phyloP scores from a whole-genome alignment of 2,329 filamentous ascomycete genomes.

The Fonsecaea pedrosoi region DNA sequence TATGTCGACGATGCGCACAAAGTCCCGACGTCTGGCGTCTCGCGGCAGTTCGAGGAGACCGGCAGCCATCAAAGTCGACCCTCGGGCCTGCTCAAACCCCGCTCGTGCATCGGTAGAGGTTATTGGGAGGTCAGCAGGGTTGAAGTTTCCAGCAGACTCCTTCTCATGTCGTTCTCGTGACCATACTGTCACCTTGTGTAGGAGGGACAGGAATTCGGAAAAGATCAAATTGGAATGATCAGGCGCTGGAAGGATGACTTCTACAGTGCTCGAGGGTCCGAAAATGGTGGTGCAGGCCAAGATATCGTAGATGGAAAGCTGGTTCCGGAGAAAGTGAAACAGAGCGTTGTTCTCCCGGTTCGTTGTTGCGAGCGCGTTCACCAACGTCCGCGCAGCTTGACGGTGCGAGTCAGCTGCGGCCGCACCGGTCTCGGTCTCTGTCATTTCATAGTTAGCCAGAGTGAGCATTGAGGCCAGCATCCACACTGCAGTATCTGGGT shows the following conservation, averaged over 20 bases:
- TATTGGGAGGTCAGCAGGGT: conserved; percentile 17
- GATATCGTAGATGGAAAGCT: conserved; percentile 36
- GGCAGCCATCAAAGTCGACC: conserved; percentile 34
- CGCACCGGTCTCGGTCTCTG: conserved; percentile 30
- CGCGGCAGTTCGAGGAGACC: conserved; percentile 26
- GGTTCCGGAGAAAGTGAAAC: conserved; percentile 35
- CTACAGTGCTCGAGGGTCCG: conserved; percentile 22
- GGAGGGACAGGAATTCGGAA: conserved; percentile 32
- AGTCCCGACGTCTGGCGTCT: conserved; percentile 36
- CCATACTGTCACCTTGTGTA: conserved; percentile 29
- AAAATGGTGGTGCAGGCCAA: conserved; percentile 33
- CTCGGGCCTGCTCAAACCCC: conserved; percentile 32
- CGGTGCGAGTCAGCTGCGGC: conserved; percentile 33
- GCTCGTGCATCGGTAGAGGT: conserved; percentile 23
- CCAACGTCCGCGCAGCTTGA: conserved; percentile 31
- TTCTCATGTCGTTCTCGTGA: conserved; percentile 19
- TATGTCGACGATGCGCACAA: conserved; percentile 41
- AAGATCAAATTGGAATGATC: conserved; percentile 33
- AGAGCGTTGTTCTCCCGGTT: conserved; percentile 32
- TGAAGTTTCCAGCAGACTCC: neutral
- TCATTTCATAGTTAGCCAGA: conserved; percentile 34
- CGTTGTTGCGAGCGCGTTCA: conserved; percentile 35
- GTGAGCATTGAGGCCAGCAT: conserved; percentile 37
- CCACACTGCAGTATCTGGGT: conserved; percentile 34
- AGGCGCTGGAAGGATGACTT: conserved; percentile 32